Conservation (phyloP, 495 filamentous ascomycete genomes). For the Usnea hakonensis region DNA sequence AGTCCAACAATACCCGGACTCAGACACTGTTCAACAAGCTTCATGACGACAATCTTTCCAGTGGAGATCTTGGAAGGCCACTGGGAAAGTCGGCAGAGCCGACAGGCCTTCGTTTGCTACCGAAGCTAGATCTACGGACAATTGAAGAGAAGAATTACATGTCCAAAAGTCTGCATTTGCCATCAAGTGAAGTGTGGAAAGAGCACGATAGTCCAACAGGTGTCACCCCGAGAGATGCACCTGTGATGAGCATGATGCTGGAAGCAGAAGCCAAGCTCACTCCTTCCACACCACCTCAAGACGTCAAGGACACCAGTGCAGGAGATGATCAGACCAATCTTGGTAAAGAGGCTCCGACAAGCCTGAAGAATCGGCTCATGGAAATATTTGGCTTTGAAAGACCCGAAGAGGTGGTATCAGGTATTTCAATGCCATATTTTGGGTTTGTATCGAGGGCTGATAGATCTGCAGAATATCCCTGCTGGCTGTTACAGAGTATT, state of each 20-base stretch:
- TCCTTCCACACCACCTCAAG: constrained; percentile 23
- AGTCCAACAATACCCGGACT: not conserved
- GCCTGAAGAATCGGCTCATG: constrained; percentile 63
- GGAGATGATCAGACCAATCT: constrained; percentile 18
- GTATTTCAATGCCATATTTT: constrained; percentile 33
- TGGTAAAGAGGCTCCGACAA: constrained; percentile 23
- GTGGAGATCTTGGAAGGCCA: constrained; percentile 5
- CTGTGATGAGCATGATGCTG: constrained; percentile 74
- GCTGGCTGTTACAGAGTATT: constrained; percentile 88
- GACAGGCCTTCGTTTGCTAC: constrained; percentile 27
- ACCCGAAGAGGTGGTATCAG: constrained; percentile 76
- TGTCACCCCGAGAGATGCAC: constrained; percentile 48
- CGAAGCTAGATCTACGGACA: constrained; percentile 22
- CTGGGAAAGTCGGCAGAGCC: constrained; percentile 8
- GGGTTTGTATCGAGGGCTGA: constrained; percentile 4
- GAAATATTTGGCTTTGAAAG: constrained; percentile 84
- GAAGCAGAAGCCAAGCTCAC: constrained; percentile 66
- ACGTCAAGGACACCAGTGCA: constrained; percentile 21
- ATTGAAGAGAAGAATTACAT: constrained; percentile 28
- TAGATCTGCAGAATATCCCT: constrained; percentile 67
- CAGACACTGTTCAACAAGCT: not conserved
- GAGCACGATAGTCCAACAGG: constrained; percentile 31
- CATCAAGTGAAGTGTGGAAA: constrained; percentile 14
- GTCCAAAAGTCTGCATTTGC: constrained; percentile 23
- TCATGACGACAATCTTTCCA: not conserved